Evolutionary conservation across 139 green algal genomes (phyloP).

Genomic region (Chlorella sorokiniana): DNA sequence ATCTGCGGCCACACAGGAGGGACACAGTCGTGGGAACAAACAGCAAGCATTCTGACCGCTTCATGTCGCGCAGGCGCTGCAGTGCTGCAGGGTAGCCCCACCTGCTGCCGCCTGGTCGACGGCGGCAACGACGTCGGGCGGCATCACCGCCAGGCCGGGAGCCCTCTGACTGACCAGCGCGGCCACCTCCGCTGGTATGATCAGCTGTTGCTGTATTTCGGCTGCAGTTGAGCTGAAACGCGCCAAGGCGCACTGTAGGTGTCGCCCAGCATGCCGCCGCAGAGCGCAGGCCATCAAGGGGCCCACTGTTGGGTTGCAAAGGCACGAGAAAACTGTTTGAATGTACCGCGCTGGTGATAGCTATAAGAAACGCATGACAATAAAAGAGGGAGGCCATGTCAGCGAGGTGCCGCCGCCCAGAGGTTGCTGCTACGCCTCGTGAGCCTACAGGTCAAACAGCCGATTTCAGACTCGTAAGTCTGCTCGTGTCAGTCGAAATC

Average conservation of each 20-base stretch:
- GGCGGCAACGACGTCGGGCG: slow-evolving; percentile 6
- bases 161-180: slow-evolving; percentile 23
- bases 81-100: not conserved
- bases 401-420: too few relatives aligned
- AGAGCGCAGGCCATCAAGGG: not conserved
- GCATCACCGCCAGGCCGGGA: slow-evolving; percentile 30
- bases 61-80: not conserved
- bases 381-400: too few relatives aligned
- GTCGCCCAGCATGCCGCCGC: not conserved
- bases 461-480: too few relatives aligned
- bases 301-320: not conserved
- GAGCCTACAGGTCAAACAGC: too few relatives aligned
- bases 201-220: not conserved
- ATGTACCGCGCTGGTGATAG: not conserved
- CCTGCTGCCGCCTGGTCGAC: slow-evolving; percentile 26
- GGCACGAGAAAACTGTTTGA: not conserved
- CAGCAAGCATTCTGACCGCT: not conserved
- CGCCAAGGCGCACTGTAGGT: not conserved
- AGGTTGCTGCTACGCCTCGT: too few relatives aligned
- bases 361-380: too few relatives aligned
- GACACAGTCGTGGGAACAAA: not conserved
- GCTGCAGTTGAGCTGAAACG: not conserved
- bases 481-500: too few relatives aligned
- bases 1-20: slow-evolving; percentile 5
- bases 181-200: slow-evolving; percentile 37